These are phyloP conservation scores for Ciborinia camelliae DNA, from an alignment of 2,329 filamentous ascomycete species.

Conservation along the genomic window DNA sequence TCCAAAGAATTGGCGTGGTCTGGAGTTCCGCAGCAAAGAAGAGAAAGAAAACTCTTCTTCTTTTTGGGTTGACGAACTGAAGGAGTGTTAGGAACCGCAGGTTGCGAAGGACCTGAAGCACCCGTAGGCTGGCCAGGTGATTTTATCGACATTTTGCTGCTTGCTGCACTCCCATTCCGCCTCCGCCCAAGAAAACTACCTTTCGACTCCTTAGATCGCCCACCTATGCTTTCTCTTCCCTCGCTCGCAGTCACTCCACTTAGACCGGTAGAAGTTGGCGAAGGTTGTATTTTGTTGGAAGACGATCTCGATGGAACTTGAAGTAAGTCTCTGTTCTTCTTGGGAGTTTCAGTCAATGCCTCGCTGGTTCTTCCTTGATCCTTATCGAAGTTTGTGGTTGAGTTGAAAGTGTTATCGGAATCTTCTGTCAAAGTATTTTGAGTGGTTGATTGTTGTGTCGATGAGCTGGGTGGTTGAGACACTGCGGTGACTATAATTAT, in stretches of 20 bases:
- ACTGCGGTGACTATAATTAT: constrained; percentile 29
- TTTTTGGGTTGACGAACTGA: constrained; percentile 36
- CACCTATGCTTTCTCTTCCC: constrained; percentile 59
- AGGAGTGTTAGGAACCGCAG: constrained; percentile 33
- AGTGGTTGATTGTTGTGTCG: constrained; percentile 34
- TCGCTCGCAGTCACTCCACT: constrained; percentile 59
- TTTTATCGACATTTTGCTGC: constrained; percentile 55
- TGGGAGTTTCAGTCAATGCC: constrained; percentile 29
- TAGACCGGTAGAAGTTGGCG: constrained; percentile 56
- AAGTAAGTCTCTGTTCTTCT: constrained; percentile 51
- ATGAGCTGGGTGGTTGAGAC: constrained; percentile 34
- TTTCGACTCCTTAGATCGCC: constrained; percentile 63
- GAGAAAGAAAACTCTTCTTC: constrained; percentile 46
- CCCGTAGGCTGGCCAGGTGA: constrained; percentile 41
- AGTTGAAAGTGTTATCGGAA: constrained; percentile 32
- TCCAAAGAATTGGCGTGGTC: constrained; percentile 42
- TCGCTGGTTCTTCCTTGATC: constrained; percentile 28
- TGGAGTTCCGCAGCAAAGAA: constrained; percentile 48
- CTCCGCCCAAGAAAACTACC: constrained; percentile 60
- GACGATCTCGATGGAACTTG: constrained; percentile 61
- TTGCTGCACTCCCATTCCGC: constrained; percentile 65
- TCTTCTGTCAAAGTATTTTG: constrained; percentile 35
- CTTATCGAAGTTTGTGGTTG: constrained; percentile 32
- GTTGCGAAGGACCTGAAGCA: constrained; percentile 38
- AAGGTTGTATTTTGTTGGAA: constrained; percentile 58